Evolutionary conservation across 257 asterid species (phyloP), one percentile per base, ranked within the genome.

Genomic region (Marsdenia floribunda): DNA sequence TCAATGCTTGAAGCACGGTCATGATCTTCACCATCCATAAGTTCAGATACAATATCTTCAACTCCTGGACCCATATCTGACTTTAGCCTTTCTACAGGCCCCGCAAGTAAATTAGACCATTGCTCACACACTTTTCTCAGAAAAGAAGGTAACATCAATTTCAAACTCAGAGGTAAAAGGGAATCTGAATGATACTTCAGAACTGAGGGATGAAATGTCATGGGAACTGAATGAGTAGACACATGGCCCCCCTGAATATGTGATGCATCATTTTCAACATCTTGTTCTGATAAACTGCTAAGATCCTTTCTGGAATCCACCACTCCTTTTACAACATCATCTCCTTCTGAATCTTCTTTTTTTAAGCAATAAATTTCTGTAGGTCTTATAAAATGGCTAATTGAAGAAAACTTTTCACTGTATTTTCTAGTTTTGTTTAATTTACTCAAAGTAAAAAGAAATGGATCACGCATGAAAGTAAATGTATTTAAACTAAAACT

Each of bases 41-140:
- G 90, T 79, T 89, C 97, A 78, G 93, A 76, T 71, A 94, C 86
- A 75, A 90, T 85, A 72, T 81, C 90, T 78, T 87, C 90, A 82
- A 86, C 87, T 80, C 84, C 81, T 76, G 83, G 82, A 83, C 85
- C 84, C 74, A 90, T 75, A 82, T 87, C 87, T 64, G 91, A 88
- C 82, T 90, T 92, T 84, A 90, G 82, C 85, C 79, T 82, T 79
- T 79, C 79, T 80, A 86, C 78, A 77, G 90, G 89, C 68, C 82
- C 87, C 83, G 79, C 82, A 78, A 81, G 77, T 52, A 87, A 81
- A 88, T 63, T 55, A 76, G 86, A 82, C 87, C 87, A 86, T 22
- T 77, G 78, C 70, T 88, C 87, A 67, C 79, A 68, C 52, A 87
- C 46, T 55, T 82, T 87, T 79, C 76, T 84, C 57, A 80, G 77